These are phyloP conservation scores for Citrus sinensis DNA, from an alignment of 345 rosid species.

Conservation along the genomic window DVS_A1.0 CM039167.1:8792001-8792500, in stretches of 20 bases:
- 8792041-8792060: neutral
- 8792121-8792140: conserved; percentile 8
- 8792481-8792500: neutral
- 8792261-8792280: conserved; percentile 99
- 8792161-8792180: conserved; percentile 95
- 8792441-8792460: too few species aligned
- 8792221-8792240: conserved; percentile 92
- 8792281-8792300: conserved; percentile 94
- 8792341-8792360: neutral
- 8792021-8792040: neutral
- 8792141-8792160: conserved; percentile 98
- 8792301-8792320: conserved; percentile 94
- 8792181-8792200: conserved; percentile 88
- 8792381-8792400: neutral
- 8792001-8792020: neutral
- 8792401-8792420: neutral
- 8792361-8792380: neutral
- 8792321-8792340: conserved; percentile 72
- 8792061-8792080: neutral
- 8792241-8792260: conserved; percentile 94
- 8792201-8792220: conserved; percentile 67
- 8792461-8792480: neutral
- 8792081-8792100: neutral
- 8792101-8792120: neutral
- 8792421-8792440: neutral